Evolutionary conservation across 2,329 filamentous ascomycete species (phyloP).

Genomic region (Fusarium caatingaense): DNA sequence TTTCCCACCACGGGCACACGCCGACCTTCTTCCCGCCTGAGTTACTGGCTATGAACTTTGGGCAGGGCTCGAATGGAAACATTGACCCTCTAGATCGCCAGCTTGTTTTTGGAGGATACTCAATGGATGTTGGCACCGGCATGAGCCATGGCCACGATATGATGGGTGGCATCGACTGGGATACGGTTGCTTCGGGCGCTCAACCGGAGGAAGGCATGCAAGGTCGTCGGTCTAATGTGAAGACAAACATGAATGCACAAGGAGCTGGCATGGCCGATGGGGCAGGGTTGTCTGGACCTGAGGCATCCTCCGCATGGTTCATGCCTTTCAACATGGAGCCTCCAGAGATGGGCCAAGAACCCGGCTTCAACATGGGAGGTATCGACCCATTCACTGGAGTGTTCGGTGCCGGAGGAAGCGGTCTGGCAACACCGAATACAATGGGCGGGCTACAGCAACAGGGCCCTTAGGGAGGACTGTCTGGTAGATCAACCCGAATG

Average conservation of each 20-base stretch:
- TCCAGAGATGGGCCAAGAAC: slow-evolving; percentile 67
- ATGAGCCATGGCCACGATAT: slow-evolving; percentile 53
- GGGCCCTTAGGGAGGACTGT: slow-evolving; percentile 43
- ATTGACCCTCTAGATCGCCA: slow-evolving; percentile 80
- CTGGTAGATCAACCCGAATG: slow-evolving; percentile 23
- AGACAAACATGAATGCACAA: slow-evolving; percentile 48
- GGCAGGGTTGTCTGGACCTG: slow-evolving; percentile 50
- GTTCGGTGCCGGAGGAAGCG: slow-evolving; percentile 56
- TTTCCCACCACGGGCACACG: slow-evolving; percentile 53
- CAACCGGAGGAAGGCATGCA: slow-evolving; percentile 45
- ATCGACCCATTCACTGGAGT: slow-evolving; percentile 63
- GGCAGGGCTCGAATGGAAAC: slow-evolving; percentile 61
- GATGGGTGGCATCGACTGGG: slow-evolving; percentile 60
- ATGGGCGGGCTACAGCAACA: slow-evolving; percentile 50
- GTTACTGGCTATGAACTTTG: slow-evolving; percentile 64
- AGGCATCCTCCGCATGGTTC: slow-evolving; percentile 81
- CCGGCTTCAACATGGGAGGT: slow-evolving; percentile 55
- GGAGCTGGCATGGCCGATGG: slow-evolving; percentile 33
- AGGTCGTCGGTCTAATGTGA: slow-evolving; percentile 46
- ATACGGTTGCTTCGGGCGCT: slow-evolving; percentile 52
- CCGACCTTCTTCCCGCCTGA: slow-evolving; percentile 62
- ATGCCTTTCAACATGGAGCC: slow-evolving; percentile 93
- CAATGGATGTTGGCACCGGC: slow-evolving; percentile 58
- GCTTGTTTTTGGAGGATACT: slow-evolving; percentile 80
- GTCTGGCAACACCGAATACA: slow-evolving; percentile 53